phyloP scores from a whole-genome alignment of 2,329 filamentous ascomycete species.

The Arthrobotrys sinensis region DNA sequence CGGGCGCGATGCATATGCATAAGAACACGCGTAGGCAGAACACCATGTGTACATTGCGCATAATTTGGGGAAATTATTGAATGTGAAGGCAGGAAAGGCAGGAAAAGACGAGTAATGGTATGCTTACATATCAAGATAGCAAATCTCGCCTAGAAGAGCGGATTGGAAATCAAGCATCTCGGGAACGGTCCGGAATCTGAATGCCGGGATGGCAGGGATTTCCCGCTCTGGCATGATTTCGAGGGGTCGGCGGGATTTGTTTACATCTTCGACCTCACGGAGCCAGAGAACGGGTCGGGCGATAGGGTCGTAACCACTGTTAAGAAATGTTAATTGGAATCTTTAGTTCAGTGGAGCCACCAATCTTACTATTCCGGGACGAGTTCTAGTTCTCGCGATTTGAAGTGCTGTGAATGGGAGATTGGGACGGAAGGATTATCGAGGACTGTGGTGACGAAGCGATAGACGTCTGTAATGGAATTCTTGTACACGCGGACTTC shows the following conservation, averaged over 20 bases:
- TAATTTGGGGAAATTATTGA: background rate
- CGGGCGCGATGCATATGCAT: conserved; percentile 7
- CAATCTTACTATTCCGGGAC: conserved; percentile 57
- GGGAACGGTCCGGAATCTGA: conserved; percentile 36
- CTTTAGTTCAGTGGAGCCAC: background rate
- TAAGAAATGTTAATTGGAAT: background rate
- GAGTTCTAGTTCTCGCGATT: conserved; percentile 46
- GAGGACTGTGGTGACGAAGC: conserved; percentile 51
- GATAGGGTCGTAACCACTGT: conserved; percentile 48
- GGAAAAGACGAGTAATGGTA: background rate
- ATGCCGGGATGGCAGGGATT: conserved; percentile 41
- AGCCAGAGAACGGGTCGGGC: conserved; percentile 48
- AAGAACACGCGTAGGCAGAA: conserved; percentile 19
- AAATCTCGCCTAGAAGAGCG: conserved; percentile 44
- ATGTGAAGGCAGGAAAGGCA: background rate
- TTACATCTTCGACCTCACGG: conserved; percentile 55
- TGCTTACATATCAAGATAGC: conserved; percentile 60
- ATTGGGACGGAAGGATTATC: conserved; percentile 47
- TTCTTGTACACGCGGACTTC: conserved; percentile 52
- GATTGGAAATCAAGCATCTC: conserved; percentile 59
- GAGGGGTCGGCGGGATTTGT: conserved; percentile 42
- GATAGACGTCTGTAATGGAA: conserved; percentile 30
- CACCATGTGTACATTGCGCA: conserved; percentile 17
- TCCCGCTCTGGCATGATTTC: conserved; percentile 59
- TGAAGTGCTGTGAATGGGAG: conserved; percentile 52